phyloP scores from a whole-genome alignment of 352 stramenopile genomes.

The Pythium grandisporangium region DNA sequence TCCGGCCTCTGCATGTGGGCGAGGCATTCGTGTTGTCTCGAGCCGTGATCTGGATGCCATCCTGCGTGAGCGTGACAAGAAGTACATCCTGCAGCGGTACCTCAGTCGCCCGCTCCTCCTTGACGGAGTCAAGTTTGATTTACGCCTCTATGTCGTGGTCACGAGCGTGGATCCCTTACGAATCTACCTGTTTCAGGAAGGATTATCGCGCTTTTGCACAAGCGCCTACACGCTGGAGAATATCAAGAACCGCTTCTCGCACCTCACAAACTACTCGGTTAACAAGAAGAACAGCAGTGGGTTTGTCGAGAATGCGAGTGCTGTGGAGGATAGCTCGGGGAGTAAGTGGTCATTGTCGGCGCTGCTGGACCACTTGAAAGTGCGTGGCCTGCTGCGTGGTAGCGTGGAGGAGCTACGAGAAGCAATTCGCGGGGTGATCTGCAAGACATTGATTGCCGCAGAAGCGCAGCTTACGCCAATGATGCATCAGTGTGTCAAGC shows the following conservation, averaged over 20 bases:
- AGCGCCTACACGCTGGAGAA: slow-evolving; percentile 57
- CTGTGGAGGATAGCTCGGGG: slow-evolving; percentile 26
- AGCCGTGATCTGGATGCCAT: slow-evolving; percentile 24
- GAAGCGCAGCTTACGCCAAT: slow-evolving; percentile 56
- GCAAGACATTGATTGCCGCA: slow-evolving; percentile 64
- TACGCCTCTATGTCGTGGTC: slow-evolving; percentile 85
- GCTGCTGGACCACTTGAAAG: slow-evolving; percentile 30
- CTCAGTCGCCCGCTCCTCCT: slow-evolving; percentile 65
- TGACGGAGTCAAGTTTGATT: slow-evolving; percentile 86
- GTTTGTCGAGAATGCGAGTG: slow-evolving; percentile 53
- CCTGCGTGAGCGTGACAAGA: slow-evolving; percentile 12
- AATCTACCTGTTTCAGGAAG: slow-evolving; percentile 83
- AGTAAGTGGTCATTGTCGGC: slow-evolving; percentile 68
- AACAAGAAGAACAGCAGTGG: slow-evolving; percentile 55
- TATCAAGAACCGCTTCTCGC: slow-evolving; percentile 54
- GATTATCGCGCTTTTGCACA: slow-evolving; percentile 78
- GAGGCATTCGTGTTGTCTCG: slow-evolving; percentile 76
- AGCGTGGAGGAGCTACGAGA: slow-evolving; percentile 15
- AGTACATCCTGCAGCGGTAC: slow-evolving; percentile 76
- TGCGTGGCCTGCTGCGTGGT: slow-evolving; percentile 20
- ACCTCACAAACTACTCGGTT: slow-evolving; percentile 74
- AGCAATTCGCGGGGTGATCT: slow-evolving; percentile 47
- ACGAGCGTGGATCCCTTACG: slow-evolving; percentile 81
- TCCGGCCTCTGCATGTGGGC: slow-evolving; percentile 73
- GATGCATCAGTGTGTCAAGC: slow-evolving; percentile 41